phyloP scores from a whole-genome alignment of 1,139 yeast genomes.

The Zhuliangozyma blackwelliae region DNA sequence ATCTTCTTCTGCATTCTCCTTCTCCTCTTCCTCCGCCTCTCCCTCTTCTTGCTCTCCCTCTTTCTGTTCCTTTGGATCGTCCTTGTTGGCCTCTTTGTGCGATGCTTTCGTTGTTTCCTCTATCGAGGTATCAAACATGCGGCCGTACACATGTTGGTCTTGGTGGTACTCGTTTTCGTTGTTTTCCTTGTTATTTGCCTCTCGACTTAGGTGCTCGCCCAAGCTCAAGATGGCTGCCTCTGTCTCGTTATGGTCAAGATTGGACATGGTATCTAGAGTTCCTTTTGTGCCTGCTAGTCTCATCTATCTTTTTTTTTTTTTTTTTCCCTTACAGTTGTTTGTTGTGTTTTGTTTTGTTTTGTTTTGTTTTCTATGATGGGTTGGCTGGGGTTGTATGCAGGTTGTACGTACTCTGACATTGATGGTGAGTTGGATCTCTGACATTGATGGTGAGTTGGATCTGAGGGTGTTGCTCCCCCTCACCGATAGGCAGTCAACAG shows the following conservation, averaged over 20 bases:
- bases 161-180: neutral
- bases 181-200: neutral
- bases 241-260: neutral
- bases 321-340: neutral
- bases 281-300: neutral
- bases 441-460: no score
- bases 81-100: neutral
- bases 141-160: slow-evolving; percentile 5
- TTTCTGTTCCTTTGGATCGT: neutral
- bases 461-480: no score
- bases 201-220: neutral
- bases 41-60: no score
- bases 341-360: neutral
- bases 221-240: neutral
- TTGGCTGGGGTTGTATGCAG: slow-evolving; percentile 1
- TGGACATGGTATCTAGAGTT: neutral
- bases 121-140: slow-evolving; percentile 5
- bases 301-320: neutral
- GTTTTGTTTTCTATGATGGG: slow-evolving; percentile 1
- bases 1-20: slow-evolving; percentile 4
- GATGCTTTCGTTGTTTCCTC: neutral
- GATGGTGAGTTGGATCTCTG: no score
- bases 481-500: no score
- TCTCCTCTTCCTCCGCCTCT: slow-evolving; percentile 1
- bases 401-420: no score